Evolutionary conservation across 148 eudicot genomes (phyloP).

Genomic region (Gaultheria prostrata): DNA sequence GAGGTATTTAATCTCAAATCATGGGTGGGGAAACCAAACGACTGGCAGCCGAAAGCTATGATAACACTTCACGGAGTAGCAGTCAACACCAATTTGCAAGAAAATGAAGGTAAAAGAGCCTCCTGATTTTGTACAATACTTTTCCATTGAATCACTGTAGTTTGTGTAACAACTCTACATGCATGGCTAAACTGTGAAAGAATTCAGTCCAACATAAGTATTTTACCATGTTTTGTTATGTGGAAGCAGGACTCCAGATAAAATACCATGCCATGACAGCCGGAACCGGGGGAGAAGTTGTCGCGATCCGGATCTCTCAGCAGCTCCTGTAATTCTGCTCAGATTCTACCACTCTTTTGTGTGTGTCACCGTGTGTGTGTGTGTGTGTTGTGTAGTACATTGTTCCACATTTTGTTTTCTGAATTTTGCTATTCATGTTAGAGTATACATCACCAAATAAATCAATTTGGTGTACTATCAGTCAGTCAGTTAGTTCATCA

Average conservation of each 20-base stretch:
- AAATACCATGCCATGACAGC: conserved; percentile 79
- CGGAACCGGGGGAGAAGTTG: conserved; percentile 61
- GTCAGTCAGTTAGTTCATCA: background rate
- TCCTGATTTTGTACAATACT: background rate
- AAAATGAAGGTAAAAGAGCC: conserved; percentile 62
- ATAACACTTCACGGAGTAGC: conserved; percentile 81
- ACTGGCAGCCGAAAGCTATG: conserved; percentile 86
- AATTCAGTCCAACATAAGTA: background rate
- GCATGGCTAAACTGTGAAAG: background rate
- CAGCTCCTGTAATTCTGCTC: conserved; percentile 57
- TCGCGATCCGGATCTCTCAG: conserved; percentile 80
- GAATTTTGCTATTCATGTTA: background rate
- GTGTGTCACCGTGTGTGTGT: background rate
- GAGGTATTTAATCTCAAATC: conserved; percentile 63
- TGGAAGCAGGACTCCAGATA: conserved; percentile 60
- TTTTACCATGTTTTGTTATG: background rate
- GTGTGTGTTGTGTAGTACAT: background rate
- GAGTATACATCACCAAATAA: background rate
- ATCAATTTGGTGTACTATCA: background rate
- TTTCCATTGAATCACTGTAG: background rate
- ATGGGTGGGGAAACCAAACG: conserved; percentile 73
- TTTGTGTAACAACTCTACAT: background rate
- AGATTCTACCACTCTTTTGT: background rate
- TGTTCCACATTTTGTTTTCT: background rate
- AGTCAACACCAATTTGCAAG: conserved; percentile 80